Conservation (phyloP, 768 basidiomycete genomes). For the Amanita muscaria region DNA sequence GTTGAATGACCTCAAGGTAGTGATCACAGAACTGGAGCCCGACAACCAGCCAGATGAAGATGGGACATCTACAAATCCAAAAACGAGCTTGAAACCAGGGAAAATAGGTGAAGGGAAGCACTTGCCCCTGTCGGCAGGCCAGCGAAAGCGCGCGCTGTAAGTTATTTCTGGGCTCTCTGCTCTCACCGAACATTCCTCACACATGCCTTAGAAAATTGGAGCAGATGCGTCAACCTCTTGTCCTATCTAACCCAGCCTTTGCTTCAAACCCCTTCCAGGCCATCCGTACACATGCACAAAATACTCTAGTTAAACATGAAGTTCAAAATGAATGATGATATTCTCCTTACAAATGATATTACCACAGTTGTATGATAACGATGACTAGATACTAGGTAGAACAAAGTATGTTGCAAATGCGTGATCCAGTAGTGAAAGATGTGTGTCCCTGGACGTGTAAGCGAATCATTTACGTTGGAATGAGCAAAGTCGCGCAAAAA, state of each 20-base stretch:
- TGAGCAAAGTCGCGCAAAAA: too few relatives aligned
- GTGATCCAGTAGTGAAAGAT: neutral
- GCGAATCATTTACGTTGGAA: too few relatives aligned
- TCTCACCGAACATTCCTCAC: neutral
- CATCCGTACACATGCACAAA: constrained; percentile 71
- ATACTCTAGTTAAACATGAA: constrained; percentile 56
- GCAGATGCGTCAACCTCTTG: constrained; percentile 58
- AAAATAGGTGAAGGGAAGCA: constrained; percentile 64
- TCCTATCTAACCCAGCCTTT: constrained; percentile 58
- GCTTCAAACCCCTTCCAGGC: constrained; percentile 65
- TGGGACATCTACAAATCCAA: constrained; percentile 10
- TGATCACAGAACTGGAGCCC: constrained; percentile 45
- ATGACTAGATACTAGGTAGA: neutral
- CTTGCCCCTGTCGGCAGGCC: constrained; percentile 46
- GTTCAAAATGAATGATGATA: neutral
- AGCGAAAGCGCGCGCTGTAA: constrained; percentile 64
- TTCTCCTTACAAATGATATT: too few relatives aligned
- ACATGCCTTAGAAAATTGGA: constrained; percentile 46
- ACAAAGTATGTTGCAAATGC: neutral
- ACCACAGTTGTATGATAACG: too few relatives aligned
- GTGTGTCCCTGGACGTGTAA: too few relatives aligned
- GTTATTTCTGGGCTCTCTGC: constrained; percentile 19
- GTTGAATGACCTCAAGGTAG: constrained; percentile 41
- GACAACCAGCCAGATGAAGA: constrained; percentile 16
- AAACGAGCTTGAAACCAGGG: constrained; percentile 27